Percentiles rank a stretch among this genome's conserved stretches.
phyloP scores from a whole-genome alignment of 2,329 filamentous ascomycete species.

The Aspergillus neotritici region DNA sequence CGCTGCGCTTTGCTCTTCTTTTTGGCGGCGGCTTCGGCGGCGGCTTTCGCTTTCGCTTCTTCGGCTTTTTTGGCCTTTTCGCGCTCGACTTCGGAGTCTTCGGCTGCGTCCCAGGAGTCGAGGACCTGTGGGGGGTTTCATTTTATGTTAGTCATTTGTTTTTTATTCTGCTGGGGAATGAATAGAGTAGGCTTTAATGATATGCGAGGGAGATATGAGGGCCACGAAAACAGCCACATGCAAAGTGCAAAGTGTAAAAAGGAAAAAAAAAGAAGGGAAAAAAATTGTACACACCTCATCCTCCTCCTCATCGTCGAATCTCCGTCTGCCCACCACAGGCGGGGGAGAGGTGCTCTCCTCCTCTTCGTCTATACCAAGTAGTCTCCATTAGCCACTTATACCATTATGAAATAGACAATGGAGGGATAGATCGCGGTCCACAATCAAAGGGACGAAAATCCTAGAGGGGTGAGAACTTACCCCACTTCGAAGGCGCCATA shows the following conservation, averaged over 20 bases:
- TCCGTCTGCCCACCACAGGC: conserved; percentile 50
- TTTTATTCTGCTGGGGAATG: not conserved
- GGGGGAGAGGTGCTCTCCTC: conserved; percentile 50
- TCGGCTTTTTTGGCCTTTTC: conserved; percentile 87
- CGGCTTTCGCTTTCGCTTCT: conserved; percentile 82
- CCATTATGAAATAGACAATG: not conserved
- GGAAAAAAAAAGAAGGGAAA: not conserved
- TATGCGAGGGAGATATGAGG: not conserved
- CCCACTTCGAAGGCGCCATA: conserved; percentile 48
- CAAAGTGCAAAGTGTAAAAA: not conserved
- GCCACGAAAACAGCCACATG: too few species aligned
- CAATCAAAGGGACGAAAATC: not conserved
- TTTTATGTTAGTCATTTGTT: not conserved
- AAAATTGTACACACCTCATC: conserved; percentile 61
- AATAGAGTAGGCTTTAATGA: not conserved
- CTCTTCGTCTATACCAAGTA: conserved; percentile 36
- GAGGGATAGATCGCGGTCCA: not conserved
- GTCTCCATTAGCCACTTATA: conserved; percentile 4
- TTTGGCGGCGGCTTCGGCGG: conserved; percentile 77
- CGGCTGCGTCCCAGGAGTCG: conserved; percentile 93
- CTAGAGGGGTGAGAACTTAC: too few species aligned
- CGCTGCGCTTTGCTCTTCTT: conserved; percentile 88
- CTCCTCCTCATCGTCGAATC: conserved; percentile 90
- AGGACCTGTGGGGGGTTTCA: conserved; percentile 71
- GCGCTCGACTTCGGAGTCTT: conserved; percentile 93